Base-by-base conservation (phyloP, 192 early-diverging fungal species). In the Coemansia sp. region DNA sequence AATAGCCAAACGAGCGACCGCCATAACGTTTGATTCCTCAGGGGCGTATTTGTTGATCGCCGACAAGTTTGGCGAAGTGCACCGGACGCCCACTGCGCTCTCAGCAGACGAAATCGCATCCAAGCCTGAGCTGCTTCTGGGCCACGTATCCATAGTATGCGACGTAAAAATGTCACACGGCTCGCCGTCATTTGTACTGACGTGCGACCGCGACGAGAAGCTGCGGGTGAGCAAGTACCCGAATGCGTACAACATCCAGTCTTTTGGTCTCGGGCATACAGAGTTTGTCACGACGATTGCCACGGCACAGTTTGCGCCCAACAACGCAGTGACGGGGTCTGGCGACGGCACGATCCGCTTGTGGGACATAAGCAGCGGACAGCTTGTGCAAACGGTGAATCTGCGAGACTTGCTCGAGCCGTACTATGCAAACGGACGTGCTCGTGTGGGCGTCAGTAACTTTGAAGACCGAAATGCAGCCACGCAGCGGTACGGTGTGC, bases 1-100 rank as follows among this genome's bases (percentile, higher is more conserved):
- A 6, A 35, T 60, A 21, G 81, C 62, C 32, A 96, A 96, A 64
- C 89, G 93, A 41, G 81, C 84, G n/a, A 93, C 89, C 63, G 83
- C 86, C 2, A 60, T 97, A 10, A 63, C 69, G 19, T 96, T 94
- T 66, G 86, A 86, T 47, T 81, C 81, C 0, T 71, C 86, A 43
- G 88, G 86, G 14, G 78, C 69, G 11, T 39, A 83, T 48, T 67
- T 98, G 51, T 38, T 96, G 10, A 85, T 87, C 0, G 94, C 89
- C 9, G 97, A 99, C 76, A 97, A 97, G 75, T 96, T 94, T 84
- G 97, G 97, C 6, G 97, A 99, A 83, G 88, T 93, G 19, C 90
- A 94, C 49, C 45, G 54, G 22, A 32, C 64, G 2, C 54, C 53
- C 29, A 56, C 45, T 2, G 12, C 56, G 3, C 48, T 50, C 21